Evolutionary conservation across 2,329 filamentous ascomycete species (phyloP).

Genomic region (Nemania sp.): DNA sequence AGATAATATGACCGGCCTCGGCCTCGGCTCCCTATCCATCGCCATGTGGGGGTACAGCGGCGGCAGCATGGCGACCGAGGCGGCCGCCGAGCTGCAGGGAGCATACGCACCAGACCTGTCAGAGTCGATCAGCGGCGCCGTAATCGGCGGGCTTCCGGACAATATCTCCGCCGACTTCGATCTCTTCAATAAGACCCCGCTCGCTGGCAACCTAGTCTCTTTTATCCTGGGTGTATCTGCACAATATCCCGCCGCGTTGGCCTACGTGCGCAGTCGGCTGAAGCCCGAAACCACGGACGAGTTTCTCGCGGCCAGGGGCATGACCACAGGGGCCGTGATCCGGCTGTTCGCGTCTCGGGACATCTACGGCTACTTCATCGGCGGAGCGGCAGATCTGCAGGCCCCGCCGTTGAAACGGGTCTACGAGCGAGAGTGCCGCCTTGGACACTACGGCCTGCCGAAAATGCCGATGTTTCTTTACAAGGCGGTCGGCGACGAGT

Average conservation of each 20-base stretch:
- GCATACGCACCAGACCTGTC: conserved; percentile 56
- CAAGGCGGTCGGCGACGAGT: conserved; percentile 52
- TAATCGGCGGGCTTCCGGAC: conserved; percentile 48
- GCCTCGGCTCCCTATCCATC: conserved; percentile 5
- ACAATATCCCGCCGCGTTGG: conserved; percentile 37
- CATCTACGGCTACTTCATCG: conserved; percentile 39
- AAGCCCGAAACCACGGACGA: conserved; percentile 37
- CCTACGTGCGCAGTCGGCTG: conserved; percentile 34
- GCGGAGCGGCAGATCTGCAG: conserved; percentile 26
- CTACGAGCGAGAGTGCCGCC: conserved; percentile 35
- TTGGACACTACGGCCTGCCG: conserved; percentile 45
- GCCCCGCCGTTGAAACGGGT: conserved; percentile 32
- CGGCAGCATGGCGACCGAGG: conserved; percentile 55
- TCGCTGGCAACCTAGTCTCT: conserved; percentile 40
- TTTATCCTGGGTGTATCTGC: conserved; percentile 38
- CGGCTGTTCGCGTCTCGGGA: conserved; percentile 34
- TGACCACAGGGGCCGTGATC: conserved; percentile 28
- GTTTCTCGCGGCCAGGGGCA: conserved; percentile 33
- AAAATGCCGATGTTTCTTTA: conserved; percentile 54
- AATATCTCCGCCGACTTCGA: conserved; percentile 32
- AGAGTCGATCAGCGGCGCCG: conserved; percentile 49
- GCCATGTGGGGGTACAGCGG: conserved; percentile 60
- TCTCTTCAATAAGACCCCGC: conserved; percentile 36
- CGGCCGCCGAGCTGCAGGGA: conserved; percentile 55
- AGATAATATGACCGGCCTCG: neutral